Evolutionary conservation across 2,329 filamentous ascomycete genomes (phyloP).

Genomic region (Graphiopsis chlorocephala): DNA sequence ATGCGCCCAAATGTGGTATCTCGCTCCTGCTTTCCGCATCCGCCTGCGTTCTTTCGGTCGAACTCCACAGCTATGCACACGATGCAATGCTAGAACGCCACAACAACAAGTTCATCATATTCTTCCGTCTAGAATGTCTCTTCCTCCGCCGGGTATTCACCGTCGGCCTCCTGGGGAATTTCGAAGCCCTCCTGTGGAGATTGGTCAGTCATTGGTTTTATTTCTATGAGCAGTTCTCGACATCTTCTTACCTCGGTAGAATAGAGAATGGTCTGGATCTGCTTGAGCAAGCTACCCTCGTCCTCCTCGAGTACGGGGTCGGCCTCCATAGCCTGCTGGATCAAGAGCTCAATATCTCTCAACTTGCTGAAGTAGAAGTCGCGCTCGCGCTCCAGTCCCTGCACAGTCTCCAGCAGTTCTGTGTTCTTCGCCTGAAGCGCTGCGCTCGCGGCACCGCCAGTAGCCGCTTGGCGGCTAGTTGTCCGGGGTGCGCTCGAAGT

Average conservation of each 20-base stretch:
- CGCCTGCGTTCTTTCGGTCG: neutral
- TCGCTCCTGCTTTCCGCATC: neutral
- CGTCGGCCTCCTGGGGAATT: conserved; percentile 77
- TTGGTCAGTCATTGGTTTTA: neutral
- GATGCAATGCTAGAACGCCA: conserved; percentile 11
- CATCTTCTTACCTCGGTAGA: conserved; percentile 71
- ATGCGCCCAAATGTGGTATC: conserved; percentile 10
- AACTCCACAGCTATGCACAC: conserved; percentile 14
- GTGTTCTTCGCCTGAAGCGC: conserved; percentile 82
- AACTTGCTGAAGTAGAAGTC: conserved; percentile 99
- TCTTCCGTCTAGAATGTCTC: conserved; percentile 64
- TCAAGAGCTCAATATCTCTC: conserved; percentile 89
- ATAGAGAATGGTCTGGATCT: conserved; percentile 95
- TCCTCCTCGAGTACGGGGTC: conserved; percentile 93
- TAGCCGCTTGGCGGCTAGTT: conserved; percentile 41
- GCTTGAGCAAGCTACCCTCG: conserved; percentile 86
- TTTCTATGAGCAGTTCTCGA: neutral
- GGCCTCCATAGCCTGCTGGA: conserved; percentile 89
- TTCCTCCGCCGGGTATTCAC: conserved; percentile 59
- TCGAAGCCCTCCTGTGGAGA: conserved; percentile 61
- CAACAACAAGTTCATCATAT: conserved; percentile 5
- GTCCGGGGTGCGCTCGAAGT: conserved; percentile 47
- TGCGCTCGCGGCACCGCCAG: conserved; percentile 56
- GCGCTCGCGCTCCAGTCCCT: conserved; percentile 87
- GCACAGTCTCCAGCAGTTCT: conserved; percentile 91